These are phyloP conservation scores for Cornus kousa DNA, from an alignment of 148 eudicot genomes.

Conservation along the genomic window DNA sequence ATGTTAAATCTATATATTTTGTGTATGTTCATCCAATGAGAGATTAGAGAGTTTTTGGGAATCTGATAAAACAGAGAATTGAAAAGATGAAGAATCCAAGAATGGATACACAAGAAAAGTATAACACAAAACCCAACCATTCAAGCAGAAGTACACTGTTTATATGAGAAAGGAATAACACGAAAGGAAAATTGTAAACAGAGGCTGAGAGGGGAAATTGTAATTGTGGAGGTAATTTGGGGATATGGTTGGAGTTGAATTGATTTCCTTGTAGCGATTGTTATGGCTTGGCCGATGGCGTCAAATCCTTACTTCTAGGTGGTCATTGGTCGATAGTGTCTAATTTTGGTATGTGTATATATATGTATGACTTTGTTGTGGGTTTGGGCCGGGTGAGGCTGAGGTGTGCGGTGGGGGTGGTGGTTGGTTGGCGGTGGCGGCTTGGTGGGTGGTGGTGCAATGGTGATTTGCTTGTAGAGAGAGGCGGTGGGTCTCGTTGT, in stretches of 20 bases:
- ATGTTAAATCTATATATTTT: not conserved
- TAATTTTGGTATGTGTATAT: too few relatives aligned
- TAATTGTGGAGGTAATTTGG: not conserved
- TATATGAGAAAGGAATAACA: constrained; percentile 1
- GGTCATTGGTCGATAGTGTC: too few relatives aligned
- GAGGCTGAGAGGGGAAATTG: not conserved
- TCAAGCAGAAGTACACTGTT: constrained; percentile 15
- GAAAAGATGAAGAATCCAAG: constrained; percentile 22
- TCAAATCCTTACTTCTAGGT: too few relatives aligned
- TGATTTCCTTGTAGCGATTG: too few relatives aligned
- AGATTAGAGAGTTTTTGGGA: constrained; percentile 6
- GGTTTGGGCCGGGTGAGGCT: too few relatives aligned
- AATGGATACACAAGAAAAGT: constrained; percentile 4
- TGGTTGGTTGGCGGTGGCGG: too few relatives aligned
- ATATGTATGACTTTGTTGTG: too few relatives aligned
- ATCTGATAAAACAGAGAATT: constrained; percentile 16
- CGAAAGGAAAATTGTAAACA: not conserved
- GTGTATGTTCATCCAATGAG: not conserved
- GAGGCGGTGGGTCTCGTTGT: too few relatives aligned
- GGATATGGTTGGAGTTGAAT: constrained; percentile 1
- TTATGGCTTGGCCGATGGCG: too few relatives aligned
- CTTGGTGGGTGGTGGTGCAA: too few relatives aligned
- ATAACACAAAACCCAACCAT: constrained; percentile 15
- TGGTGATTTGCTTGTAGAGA: too few relatives aligned
- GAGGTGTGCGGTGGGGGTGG: too few relatives aligned